phyloP scores from a whole-genome alignment of 2,329 filamentous ascomycete species.

The Cephalotrichum gorgonifer region DNA sequence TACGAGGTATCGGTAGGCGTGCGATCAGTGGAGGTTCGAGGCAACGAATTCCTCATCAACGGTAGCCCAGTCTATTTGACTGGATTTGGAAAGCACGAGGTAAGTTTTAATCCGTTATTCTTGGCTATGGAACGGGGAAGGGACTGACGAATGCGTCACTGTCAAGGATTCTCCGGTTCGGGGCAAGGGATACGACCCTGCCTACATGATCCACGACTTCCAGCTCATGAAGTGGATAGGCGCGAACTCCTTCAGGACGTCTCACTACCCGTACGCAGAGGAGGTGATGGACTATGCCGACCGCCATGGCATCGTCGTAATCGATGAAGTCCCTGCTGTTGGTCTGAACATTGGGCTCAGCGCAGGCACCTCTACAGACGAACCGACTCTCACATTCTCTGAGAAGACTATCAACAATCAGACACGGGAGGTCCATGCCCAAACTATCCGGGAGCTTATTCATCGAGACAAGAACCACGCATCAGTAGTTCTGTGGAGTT shows the following conservation, averaged over 20 bases:
- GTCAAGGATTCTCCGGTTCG: slow-evolving; percentile 15
- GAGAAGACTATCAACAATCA: slow-evolving; percentile 11
- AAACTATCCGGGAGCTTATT: slow-evolving; percentile 14
- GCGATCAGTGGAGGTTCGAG: slow-evolving; percentile 12
- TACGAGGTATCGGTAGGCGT: slow-evolving; percentile 14
- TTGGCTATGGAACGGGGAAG: too few species aligned
- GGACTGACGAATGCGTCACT: too few species aligned
- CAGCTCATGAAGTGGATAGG: slow-evolving; percentile 17
- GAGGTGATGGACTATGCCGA: slow-evolving; percentile 19
- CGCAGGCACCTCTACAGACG: background rate
- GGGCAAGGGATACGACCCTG: slow-evolving; percentile 17
- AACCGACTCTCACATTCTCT: slow-evolving; percentile 9
- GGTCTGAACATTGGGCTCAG: slow-evolving; percentile 14
- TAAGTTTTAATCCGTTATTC: too few species aligned
- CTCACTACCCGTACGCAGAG: slow-evolving; percentile 19
- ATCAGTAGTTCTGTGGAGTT: slow-evolving; percentile 15
- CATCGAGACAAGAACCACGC: slow-evolving; percentile 17
- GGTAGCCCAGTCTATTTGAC: slow-evolving; percentile 18
- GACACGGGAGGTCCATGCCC: slow-evolving; percentile 11
- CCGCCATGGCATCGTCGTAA: slow-evolving; percentile 16
- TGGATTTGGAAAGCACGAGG: slow-evolving; percentile 19
- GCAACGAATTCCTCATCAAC: slow-evolving; percentile 16
- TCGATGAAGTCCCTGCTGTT: slow-evolving; percentile 17
- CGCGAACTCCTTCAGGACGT: slow-evolving; percentile 20
- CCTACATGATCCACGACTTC: slow-evolving; percentile 20